These are phyloP conservation scores for Penicillium sp. DNA, from an alignment of 2,329 filamentous ascomycete genomes.

Conservation along the genomic window DNA sequence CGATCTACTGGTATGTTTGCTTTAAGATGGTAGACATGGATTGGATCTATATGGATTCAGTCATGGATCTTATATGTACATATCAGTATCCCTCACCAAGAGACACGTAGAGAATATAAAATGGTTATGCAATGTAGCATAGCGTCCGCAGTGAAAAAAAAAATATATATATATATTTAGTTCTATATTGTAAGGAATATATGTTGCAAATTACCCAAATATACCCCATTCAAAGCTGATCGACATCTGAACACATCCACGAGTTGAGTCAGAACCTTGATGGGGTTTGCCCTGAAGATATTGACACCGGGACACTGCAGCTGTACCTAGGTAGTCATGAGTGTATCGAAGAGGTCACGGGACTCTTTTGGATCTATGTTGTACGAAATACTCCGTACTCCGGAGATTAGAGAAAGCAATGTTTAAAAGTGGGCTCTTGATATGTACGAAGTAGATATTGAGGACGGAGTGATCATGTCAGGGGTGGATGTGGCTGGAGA, in stretches of 20 bases:
- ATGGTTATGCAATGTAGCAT: neutral
- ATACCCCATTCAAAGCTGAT: neutral
- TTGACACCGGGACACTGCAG: neutral
- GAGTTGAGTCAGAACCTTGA: neutral
- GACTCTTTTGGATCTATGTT: too few relatives aligned
- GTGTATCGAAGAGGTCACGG: neutral
- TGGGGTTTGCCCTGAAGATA: neutral
- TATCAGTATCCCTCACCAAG: too few relatives aligned
- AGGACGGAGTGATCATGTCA: constrained; percentile 2
- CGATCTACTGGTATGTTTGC: neutral
- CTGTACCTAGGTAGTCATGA: neutral
- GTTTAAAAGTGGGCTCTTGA: too few relatives aligned
- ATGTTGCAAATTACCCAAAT: neutral
- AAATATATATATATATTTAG: too few relatives aligned
- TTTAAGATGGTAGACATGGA: neutral
- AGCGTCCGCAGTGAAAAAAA: too few relatives aligned
- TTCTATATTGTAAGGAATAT: too few relatives aligned
- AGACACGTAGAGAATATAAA: too few relatives aligned
- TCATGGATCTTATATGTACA: too few relatives aligned
- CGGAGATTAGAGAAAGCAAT: neutral
- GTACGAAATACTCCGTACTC: neutral
- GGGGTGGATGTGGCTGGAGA: constrained; percentile 5
- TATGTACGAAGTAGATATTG: too few relatives aligned
- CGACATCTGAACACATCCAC: neutral
- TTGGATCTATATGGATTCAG: neutral